Conservation (phyloP, 768 basidiomycete species). For the Pulveroboletus sp. region DNA sequence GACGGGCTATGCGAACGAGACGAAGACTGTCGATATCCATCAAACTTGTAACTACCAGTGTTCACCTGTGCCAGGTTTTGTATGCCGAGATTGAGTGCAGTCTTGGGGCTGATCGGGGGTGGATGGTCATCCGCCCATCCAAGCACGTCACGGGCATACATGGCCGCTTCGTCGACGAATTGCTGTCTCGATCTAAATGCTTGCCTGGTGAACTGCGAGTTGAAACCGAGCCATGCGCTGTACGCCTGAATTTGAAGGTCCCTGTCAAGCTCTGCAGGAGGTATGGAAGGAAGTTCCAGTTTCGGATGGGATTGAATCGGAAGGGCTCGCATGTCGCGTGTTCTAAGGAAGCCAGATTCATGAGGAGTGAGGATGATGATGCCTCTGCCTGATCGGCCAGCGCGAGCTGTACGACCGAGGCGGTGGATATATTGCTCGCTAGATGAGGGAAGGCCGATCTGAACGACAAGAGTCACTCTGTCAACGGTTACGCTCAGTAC, state of each 20-base stretch:
- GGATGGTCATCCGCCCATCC: constrained; percentile 35
- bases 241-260: constrained; percentile 50
- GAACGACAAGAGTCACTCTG: constrained; percentile 57
- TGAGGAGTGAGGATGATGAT: constrained; percentile 50
- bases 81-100: constrained; percentile 51
- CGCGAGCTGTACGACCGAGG: constrained; percentile 74
- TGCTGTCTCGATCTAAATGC: constrained; percentile 38
- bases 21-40: constrained; percentile 3
- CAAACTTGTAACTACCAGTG: neutral
- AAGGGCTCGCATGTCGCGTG: constrained; percentile 37
- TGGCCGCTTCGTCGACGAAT: constrained; percentile 40
- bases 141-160: constrained; percentile 33
- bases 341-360: constrained; percentile 47
- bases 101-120: constrained; percentile 41
- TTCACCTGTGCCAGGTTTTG: constrained; percentile 34
- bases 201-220: constrained; percentile 38
- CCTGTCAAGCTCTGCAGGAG: constrained; percentile 26
- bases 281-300: constrained; percentile 26
- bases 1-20: constrained; percentile 1
- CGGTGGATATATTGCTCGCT: constrained; percentile 79
- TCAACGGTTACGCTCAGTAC: constrained; percentile 4
- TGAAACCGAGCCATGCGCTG: constrained; percentile 55
- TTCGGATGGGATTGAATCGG: constrained; percentile 34
- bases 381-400: constrained; percentile 60
- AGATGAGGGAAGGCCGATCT: constrained; percentile 62